phyloP scores from a whole-genome alignment of 164 flowering plant species.

The Piper longum region DNA sequence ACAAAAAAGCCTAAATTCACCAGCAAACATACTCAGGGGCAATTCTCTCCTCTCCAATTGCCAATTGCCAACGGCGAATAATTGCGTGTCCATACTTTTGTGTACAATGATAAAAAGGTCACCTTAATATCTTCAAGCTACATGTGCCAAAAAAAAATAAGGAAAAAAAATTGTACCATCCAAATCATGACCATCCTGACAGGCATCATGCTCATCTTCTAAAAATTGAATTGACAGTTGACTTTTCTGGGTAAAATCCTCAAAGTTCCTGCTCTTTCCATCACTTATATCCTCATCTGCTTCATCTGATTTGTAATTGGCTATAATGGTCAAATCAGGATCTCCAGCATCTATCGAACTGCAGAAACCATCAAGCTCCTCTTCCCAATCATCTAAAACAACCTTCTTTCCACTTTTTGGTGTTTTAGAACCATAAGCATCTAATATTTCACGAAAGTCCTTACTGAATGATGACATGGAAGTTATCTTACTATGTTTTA shows the following conservation, averaged over 20 bases:
- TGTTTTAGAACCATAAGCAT: constrained; percentile 26
- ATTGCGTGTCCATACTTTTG: too few species aligned
- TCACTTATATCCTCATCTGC: constrained; percentile 18
- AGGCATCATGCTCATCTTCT: constrained; percentile 65
- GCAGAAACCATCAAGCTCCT: constrained; percentile 18
- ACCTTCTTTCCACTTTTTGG: constrained; percentile 11
- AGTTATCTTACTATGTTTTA: constrained; percentile 65
- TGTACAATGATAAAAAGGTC: too few species aligned
- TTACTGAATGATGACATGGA: constrained; percentile 39
- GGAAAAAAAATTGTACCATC: constrained; percentile 38
- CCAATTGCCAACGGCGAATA: too few species aligned
- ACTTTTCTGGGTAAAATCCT: constrained; percentile 18
- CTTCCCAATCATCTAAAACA: constrained; percentile 12
- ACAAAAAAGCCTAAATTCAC: too few species aligned
- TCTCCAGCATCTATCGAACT: constrained; percentile 12
- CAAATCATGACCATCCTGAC: constrained; percentile 56
- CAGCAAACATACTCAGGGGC: too few species aligned
- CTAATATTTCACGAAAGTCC: constrained; percentile 52
- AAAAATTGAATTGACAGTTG: constrained; percentile 57
- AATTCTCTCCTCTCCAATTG: too few species aligned
- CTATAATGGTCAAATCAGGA: constrained; percentile 15
- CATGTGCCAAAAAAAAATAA: too few species aligned
- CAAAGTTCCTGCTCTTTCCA: constrained; percentile 15
- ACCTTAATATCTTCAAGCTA: too few species aligned
- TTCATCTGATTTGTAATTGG: constrained; percentile 6